phyloP scores from a whole-genome alignment of 2,329 filamentous ascomycete species.

The Calonectria hawksworthii region DNA sequence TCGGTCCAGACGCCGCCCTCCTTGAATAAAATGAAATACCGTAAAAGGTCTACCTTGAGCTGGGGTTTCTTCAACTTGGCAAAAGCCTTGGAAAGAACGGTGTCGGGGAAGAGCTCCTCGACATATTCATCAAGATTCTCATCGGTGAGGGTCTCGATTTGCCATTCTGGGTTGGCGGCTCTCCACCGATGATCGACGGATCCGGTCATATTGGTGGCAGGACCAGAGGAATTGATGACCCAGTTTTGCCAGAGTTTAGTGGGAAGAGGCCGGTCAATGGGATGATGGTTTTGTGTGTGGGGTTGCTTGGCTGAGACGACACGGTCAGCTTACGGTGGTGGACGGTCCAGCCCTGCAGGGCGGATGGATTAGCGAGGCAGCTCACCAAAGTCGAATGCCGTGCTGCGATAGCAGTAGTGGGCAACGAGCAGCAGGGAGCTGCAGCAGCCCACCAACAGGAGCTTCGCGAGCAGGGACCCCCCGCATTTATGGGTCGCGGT shows the following conservation, averaged over 20 bases:
- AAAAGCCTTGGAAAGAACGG: conserved; percentile 65
- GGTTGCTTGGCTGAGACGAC: background rate
- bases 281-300: background rate
- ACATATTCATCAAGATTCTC: conserved; percentile 58
- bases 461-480: background rate
- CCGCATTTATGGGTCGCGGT: background rate
- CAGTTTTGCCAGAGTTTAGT: conserved; percentile 51
- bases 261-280: conserved; percentile 24
- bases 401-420: background rate
- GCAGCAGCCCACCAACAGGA: background rate
- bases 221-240: conserved; percentile 47
- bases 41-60: conserved; percentile 72
- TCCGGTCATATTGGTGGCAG: conserved; percentile 43
- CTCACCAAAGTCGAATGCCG: background rate
- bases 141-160: conserved; percentile 48
- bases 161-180: conserved; percentile 42
- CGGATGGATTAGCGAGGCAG: background rate
- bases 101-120: conserved; percentile 72
- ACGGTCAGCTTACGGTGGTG: background rate
- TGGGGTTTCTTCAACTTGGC: conserved; percentile 63
- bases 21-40: conserved; percentile 73
- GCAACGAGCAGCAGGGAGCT: background rate
- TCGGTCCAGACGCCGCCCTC: conserved; percentile 79
- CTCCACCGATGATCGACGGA: conserved; percentile 46
- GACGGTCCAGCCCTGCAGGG: background rate